Conservation (phyloP, 345 rosid genomes). For the Salix udensis region DNA sequence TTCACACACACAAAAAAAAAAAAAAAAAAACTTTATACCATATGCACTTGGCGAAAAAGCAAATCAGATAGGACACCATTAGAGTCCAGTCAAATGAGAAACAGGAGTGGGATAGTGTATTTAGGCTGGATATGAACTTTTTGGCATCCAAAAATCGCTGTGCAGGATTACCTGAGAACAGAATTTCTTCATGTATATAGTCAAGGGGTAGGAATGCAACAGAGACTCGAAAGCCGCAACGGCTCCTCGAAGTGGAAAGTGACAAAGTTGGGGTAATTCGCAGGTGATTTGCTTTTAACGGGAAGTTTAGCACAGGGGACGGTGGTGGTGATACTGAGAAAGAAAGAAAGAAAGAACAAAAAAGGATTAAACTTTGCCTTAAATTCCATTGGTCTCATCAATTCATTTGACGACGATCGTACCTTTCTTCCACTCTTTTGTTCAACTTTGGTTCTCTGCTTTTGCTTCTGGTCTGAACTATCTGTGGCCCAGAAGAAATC, state of each 20-base stretch:
- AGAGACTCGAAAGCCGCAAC: not conserved
- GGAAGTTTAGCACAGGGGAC: constrained; percentile 11
- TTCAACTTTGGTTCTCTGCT: not conserved
- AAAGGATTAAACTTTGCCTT: not conserved
- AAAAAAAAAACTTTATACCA: too few species aligned
- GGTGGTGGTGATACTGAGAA: not conserved
- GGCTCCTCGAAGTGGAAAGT: constrained; percentile 16
- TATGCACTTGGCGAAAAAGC: not conserved
- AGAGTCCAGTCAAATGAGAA: not conserved
- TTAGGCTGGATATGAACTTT: not conserved
- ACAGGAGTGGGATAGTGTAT: not conserved
- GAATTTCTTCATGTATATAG: not conserved
- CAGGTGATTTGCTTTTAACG: constrained; percentile 13
- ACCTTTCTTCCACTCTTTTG: not conserved
- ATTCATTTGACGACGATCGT: not conserved
- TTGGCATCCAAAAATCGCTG: not conserved
- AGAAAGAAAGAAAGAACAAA: not conserved
- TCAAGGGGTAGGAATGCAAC: not conserved
- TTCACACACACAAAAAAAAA: too few species aligned
- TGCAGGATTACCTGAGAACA: not conserved
- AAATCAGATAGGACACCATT: not conserved
- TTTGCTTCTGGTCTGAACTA: constrained; percentile 23
- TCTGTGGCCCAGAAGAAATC: constrained; percentile 32
- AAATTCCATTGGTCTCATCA: constrained; percentile 14
- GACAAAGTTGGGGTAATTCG: constrained; percentile 15